These are phyloP conservation scores for Zygoascus tannicola DNA, from an alignment of 805 yeast species.

Conservation along the genomic window DNA sequence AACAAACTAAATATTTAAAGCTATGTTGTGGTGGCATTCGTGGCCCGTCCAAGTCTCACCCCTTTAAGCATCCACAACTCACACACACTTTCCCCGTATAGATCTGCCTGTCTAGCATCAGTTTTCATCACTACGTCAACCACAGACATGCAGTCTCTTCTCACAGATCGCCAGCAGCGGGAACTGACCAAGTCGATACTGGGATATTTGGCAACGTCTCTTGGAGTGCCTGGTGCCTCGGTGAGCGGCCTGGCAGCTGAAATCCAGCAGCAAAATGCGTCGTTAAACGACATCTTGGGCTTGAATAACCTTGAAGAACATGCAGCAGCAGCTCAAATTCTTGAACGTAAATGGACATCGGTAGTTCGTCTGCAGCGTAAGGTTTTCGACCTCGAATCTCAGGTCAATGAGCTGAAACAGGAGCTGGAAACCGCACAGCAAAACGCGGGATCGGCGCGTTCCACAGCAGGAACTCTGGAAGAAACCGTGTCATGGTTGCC, in stretches of 20 bases:
- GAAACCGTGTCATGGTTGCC: slow-evolving; percentile 53
- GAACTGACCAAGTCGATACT: slow-evolving; percentile 42
- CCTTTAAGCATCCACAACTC: too few species aligned
- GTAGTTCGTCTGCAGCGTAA: slow-evolving; percentile 70
- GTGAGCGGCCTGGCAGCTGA: not conserved
- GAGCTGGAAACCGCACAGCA: slow-evolving; percentile 37
- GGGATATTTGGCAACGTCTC: slow-evolving; percentile 37
- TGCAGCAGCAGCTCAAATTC: slow-evolving; percentile 22
- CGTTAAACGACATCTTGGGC: slow-evolving; percentile 7
- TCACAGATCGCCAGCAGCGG: slow-evolving; percentile 35
- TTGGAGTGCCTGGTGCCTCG: not conserved
- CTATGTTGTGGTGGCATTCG: too few species aligned
- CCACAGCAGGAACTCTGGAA: slow-evolving; percentile 14
- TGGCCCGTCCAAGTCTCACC: too few species aligned
- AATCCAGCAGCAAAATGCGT: slow-evolving; percentile 2
- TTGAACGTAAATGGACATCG: slow-evolving; percentile 82
- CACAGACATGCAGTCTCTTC: slow-evolving; percentile 21
- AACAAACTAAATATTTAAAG: too few species aligned
- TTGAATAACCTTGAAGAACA: slow-evolving; percentile 3
- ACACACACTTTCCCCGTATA: too few species aligned
- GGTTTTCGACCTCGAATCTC: slow-evolving; percentile 58
- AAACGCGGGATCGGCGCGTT: slow-evolving; percentile 15
- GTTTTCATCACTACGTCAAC: too few species aligned
- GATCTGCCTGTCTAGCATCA: too few species aligned
- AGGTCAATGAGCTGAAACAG: slow-evolving; percentile 35